Evolutionary conservation across 352 stramenopile genomes (phyloP).

Genomic region (Bremia lactucae): DNA sequence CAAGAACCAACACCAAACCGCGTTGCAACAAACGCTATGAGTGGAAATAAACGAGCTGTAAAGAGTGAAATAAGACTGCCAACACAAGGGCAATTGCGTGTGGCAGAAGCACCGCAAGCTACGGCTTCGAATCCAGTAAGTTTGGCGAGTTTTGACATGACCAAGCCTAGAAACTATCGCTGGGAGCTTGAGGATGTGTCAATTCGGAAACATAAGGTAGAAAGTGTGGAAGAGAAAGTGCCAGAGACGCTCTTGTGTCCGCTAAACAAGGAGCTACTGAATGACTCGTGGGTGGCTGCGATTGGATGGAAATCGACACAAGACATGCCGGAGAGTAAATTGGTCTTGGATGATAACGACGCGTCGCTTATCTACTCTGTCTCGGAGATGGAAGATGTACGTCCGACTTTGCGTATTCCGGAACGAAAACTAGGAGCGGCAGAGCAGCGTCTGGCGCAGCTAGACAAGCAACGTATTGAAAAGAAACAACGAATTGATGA

Average conservation of each 20-base stretch:
- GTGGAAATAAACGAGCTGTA: neutral
- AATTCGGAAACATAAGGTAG: conserved; percentile 7
- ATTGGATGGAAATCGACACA: conserved; percentile 74
- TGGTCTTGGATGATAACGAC: conserved; percentile 82
- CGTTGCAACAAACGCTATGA: no score
- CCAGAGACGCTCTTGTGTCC: conserved; percentile 22
- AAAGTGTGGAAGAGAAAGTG: conserved; percentile 6
- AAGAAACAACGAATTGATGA: conserved; percentile 77
- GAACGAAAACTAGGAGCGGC: conserved; percentile 69
- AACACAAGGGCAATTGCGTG: conserved; percentile 26
- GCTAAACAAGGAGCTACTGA: conserved; percentile 60
- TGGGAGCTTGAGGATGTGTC: conserved; percentile 43
- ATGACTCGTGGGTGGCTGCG: conserved; percentile 58
- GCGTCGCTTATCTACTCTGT: conserved; percentile 65
- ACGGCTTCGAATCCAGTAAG: conserved; percentile 2
- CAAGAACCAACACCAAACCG: conserved; percentile 1
- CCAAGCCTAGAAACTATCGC: conserved; percentile 58
- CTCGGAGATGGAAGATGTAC: conserved; percentile 67
- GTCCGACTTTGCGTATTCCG: conserved; percentile 72
- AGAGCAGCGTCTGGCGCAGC: conserved; percentile 56
- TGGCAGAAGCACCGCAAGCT: conserved; percentile 13
- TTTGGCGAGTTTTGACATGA: conserved; percentile 59
- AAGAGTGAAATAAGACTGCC: conserved; percentile 13
- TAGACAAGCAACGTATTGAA: conserved; percentile 62
- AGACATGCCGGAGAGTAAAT: conserved; percentile 71